Conservation (phyloP, 2,329 filamentous ascomycete species). For the Seiridium cupressi region DNA sequence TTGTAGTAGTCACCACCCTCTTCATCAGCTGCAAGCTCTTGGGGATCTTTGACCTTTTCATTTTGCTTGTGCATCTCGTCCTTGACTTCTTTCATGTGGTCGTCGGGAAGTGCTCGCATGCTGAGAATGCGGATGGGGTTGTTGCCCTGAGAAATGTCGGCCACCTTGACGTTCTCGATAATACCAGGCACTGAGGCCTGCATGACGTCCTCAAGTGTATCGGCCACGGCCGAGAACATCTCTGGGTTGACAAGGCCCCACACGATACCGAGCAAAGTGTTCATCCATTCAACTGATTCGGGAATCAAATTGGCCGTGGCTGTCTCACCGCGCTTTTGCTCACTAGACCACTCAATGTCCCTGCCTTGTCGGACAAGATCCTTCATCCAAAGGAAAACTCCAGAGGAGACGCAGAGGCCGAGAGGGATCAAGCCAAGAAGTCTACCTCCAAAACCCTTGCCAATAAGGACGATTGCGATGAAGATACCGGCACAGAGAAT, state of each 20-base stretch:
- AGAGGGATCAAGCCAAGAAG: slow-evolving; percentile 76
- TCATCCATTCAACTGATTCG: slow-evolving; percentile 95
- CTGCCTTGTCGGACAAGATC: slow-evolving; percentile 80
- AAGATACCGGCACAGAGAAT: slow-evolving; percentile 70
- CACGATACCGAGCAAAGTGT: slow-evolving; percentile 76
- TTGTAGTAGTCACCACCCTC: slow-evolving; percentile 93
- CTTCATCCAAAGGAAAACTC: slow-evolving; percentile 86
- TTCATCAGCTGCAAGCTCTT: slow-evolving; percentile 85
- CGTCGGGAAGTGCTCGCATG: slow-evolving; percentile 80
- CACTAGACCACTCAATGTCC: slow-evolving; percentile 83
- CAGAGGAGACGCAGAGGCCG: slow-evolving; percentile 68
- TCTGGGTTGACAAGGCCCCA: slow-evolving; percentile 95
- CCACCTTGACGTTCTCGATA: slow-evolving; percentile 92
- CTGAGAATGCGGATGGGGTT: slow-evolving; percentile 89
- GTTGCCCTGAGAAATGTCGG: slow-evolving; percentile 90
- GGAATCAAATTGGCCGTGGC: slow-evolving; percentile 87
- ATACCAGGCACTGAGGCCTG: slow-evolving; percentile 80
- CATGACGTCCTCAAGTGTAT: slow-evolving; percentile 67
- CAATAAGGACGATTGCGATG: slow-evolving; percentile 70
- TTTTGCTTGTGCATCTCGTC: slow-evolving; percentile 77
- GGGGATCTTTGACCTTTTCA: slow-evolving; percentile 76
- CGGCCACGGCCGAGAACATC: slow-evolving; percentile 89
- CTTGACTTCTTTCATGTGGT: slow-evolving; percentile 78
- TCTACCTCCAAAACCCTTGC: slow-evolving; percentile 75
- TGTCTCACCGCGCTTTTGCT: slow-evolving; percentile 80